phyloP scores from a whole-genome alignment of 2,329 filamentous ascomycete species.

The Exophiala calicioides region DNA sequence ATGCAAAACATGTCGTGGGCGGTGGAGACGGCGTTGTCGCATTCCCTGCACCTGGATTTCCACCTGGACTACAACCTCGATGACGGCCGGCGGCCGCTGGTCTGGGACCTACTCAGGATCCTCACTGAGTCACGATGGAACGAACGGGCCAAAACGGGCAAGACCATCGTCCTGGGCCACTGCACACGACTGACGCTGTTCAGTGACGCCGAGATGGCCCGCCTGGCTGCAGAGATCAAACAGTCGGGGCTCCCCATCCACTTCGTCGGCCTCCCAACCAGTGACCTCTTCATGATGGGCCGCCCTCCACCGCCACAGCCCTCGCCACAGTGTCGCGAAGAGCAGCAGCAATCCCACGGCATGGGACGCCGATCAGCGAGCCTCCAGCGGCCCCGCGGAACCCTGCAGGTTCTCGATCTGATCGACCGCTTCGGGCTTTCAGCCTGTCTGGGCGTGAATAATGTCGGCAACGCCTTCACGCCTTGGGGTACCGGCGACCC shows the following conservation, averaged over 20 bases:
- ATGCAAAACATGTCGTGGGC: constrained; percentile 65
- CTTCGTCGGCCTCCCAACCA: constrained; percentile 70
- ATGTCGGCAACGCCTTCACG: constrained; percentile 74
- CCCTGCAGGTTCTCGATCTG: constrained; percentile 62
- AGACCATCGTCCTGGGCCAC: constrained; percentile 64
- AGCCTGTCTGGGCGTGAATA: constrained; percentile 67
- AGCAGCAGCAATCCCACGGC: constrained; percentile 5
- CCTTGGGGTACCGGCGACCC: constrained; percentile 69
- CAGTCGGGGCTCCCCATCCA: constrained; percentile 57
- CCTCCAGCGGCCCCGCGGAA: constrained; percentile 56
- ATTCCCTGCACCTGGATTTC: constrained; percentile 64
- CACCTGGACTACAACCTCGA: constrained; percentile 72
- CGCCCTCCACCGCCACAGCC: constrained; percentile 34
- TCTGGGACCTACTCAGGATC: constrained; percentile 56
- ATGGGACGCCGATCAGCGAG: constrained; percentile 26
- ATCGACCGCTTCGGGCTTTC: constrained; percentile 60
- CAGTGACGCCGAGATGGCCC: constrained; percentile 49
- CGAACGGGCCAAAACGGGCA: constrained; percentile 37
- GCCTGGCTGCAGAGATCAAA: constrained; percentile 51
- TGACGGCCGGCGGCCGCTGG: constrained; percentile 48
- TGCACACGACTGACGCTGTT: constrained; percentile 67
- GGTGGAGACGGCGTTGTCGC: constrained; percentile 53
- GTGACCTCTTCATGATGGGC: constrained; percentile 72
- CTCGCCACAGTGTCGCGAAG: background rate
- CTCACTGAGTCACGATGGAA: constrained; percentile 56